phyloP scores from a whole-genome alignment of 768 basidiomycete species.

The Agrocybe pediades region DNA sequence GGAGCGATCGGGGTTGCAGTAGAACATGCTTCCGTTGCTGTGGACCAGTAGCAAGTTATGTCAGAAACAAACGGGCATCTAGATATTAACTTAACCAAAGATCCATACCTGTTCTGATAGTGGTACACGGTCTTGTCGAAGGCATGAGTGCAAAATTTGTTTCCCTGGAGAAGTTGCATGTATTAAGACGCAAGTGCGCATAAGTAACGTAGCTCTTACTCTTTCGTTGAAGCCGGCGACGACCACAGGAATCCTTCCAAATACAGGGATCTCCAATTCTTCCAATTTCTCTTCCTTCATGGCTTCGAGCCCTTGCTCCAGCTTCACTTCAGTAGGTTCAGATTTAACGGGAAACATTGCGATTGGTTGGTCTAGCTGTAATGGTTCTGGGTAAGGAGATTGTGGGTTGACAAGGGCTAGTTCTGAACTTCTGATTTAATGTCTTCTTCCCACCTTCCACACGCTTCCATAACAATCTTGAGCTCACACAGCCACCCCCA shows the following conservation, averaged over 20 bases:
- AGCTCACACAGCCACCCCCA: not conserved
- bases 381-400: not conserved
- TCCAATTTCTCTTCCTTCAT: not conserved
- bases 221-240: not conserved
- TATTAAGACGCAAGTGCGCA: not conserved
- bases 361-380: too few species aligned
- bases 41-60: constrained; percentile 18
- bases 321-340: not conserved
- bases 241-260: not conserved
- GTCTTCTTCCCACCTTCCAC: not conserved
- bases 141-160: constrained; percentile 55
- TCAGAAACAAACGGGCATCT: not conserved
- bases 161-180: constrained; percentile 39
- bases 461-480: not conserved
- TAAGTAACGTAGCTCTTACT: not conserved
- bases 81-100: not conserved
- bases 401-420: not conserved
- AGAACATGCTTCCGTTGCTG: constrained; percentile 12
- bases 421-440: not conserved
- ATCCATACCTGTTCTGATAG: constrained; percentile 54
- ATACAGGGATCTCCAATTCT: not conserved
- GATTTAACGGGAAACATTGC: too few species aligned
- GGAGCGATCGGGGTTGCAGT: constrained; percentile 9
- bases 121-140: constrained; percentile 48
- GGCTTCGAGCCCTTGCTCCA: not conserved